phyloP scores from a whole-genome alignment of 2,329 filamentous ascomycete genomes.

The Xylariales sp. region DNA sequence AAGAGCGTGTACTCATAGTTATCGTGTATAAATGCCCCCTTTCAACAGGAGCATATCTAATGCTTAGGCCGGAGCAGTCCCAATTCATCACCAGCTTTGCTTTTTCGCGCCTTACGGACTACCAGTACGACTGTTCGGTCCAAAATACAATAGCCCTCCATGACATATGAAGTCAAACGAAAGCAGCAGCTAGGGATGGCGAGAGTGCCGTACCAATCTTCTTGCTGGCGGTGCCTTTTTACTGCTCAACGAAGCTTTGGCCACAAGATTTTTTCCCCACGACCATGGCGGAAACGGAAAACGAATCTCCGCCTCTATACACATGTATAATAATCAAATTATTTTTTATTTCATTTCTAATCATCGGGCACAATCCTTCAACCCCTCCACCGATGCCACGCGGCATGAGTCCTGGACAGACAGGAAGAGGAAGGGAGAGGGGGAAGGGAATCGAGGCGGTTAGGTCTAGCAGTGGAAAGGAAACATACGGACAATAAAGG shows the following conservation, averaged over 20 bases:
- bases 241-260: not conserved
- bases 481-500: conserved; percentile 30
- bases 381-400: not conserved
- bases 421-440: conserved; percentile 7
- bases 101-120: not conserved
- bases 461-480: conserved; percentile 19
- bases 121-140: no score
- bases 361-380: not conserved
- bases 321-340: conserved; percentile 19
- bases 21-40: conserved; percentile 11
- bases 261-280: not conserved
- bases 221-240: not conserved
- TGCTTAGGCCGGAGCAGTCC: conserved; percentile 9
- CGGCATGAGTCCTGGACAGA: not conserved
- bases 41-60: conserved; percentile 22
- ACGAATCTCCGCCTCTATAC: conserved; percentile 1
- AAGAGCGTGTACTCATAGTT: conserved; percentile 6
- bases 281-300: conserved; percentile 2
- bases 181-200: not conserved
- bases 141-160: not conserved
- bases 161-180: not conserved
- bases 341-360: conserved; percentile 7
- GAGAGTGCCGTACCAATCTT: not conserved
- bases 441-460: conserved; percentile 7
- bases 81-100: conserved; percentile 23